phyloP scores from a whole-genome alignment of 164 flowering plant species.

The Vitis rotundifolia region DNA sequence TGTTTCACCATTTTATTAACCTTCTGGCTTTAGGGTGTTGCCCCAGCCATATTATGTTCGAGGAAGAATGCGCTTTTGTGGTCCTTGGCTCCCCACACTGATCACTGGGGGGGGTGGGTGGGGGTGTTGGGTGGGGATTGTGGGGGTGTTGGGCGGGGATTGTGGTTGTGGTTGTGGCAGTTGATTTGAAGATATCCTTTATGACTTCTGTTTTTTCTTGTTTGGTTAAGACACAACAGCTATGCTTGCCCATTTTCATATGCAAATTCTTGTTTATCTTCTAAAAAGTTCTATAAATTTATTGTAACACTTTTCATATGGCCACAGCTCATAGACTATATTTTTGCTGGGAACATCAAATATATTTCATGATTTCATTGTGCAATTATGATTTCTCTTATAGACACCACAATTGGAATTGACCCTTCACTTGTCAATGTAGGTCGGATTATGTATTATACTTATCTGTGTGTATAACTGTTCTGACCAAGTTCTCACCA shows the following conservation, averaged over 20 bases:
- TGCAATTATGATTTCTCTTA: background rate
- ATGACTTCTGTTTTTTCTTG: too few relatives aligned
- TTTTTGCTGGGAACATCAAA: too few relatives aligned
- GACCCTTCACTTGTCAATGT: conserved; percentile 23
- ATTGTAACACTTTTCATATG: background rate
- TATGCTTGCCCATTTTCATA: too few relatives aligned
- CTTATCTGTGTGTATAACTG: conserved; percentile 84
- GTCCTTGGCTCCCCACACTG: background rate
- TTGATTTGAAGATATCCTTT: too few relatives aligned
- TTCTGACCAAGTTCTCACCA: conserved; percentile 93
- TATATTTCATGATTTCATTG: background rate
- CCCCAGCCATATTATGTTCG: background rate
- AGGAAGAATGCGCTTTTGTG: background rate
- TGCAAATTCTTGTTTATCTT: too few relatives aligned
- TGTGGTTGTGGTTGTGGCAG: too few relatives aligned
- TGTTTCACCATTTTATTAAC: background rate
- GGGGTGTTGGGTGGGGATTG: too few relatives aligned
- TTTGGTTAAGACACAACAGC: too few relatives aligned
- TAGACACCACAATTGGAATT: background rate
- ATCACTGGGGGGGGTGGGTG: too few relatives aligned
- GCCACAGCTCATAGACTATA: background rate
- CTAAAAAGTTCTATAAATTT: too few relatives aligned
- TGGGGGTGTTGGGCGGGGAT: too few relatives aligned
- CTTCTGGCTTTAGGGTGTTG: background rate
- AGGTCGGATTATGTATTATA: conserved; percentile 72